Conservation (phyloP, 23 red algal species). For the Gracilariopsis chorda region DNA sequence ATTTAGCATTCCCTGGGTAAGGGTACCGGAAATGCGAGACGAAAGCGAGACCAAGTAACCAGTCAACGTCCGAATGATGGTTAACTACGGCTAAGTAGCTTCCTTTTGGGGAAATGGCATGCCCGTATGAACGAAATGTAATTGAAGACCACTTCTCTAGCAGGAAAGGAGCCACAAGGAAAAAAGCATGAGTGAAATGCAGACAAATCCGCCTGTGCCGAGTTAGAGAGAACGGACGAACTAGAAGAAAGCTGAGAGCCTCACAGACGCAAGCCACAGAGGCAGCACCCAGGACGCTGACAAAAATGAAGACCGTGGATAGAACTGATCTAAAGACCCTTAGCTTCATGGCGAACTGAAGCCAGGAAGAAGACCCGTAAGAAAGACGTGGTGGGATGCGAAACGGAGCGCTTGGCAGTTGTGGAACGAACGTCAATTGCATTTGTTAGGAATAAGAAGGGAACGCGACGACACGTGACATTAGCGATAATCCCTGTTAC, state of each 20-base stretch:
- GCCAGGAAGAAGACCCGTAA: too few relatives aligned
- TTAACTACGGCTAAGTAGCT: constrained; percentile 50
- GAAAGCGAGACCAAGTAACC: constrained; percentile 51
- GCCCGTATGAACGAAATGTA: constrained; percentile 47
- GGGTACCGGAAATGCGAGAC: constrained; percentile 51
- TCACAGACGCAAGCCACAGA: constrained; percentile 22
- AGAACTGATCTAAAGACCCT: neutral
- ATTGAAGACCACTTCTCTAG: constrained; percentile 58
- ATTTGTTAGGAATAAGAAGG: too few relatives aligned
- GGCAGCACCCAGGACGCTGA: neutral
- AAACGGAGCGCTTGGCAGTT: too few relatives aligned
- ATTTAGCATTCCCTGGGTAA: constrained; percentile 72
- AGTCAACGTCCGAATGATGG: constrained; percentile 63
- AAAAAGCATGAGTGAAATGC: constrained; percentile 27
- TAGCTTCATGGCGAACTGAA: constrained; percentile 25
- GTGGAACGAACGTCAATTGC: too few relatives aligned
- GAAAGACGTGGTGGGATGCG: too few relatives aligned
- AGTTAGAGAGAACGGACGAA: constrained; percentile 35
- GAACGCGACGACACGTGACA: too few relatives aligned
- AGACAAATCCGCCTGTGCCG: constrained; percentile 26
- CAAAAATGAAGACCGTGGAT: neutral
- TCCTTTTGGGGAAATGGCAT: constrained; percentile 22
- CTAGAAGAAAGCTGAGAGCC: constrained; percentile 28
- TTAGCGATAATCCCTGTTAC: too few relatives aligned
- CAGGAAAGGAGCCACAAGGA: constrained; percentile 45